phyloP scores from a whole-genome alignment of 1,284 basidiomycete genomes.

The Malassezia pachydermatis region DNA sequence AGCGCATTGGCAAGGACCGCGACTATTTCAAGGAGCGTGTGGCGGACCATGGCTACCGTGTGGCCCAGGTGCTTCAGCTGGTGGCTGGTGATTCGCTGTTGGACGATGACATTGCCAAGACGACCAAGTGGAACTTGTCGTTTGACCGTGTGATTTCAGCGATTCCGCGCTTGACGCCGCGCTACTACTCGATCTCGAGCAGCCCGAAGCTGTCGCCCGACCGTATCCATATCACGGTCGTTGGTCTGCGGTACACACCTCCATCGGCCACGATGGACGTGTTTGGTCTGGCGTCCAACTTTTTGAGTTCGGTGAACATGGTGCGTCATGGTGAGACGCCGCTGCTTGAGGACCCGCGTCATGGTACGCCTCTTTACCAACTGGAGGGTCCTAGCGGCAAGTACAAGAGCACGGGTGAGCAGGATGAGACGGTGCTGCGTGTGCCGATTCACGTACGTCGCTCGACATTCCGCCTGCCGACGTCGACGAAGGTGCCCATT shows the following conservation, averaged over 20 bases:
- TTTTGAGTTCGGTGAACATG: conserved; percentile 54
- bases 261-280: conserved; percentile 21
- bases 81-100: conserved; percentile 67
- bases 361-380: conserved; percentile 61
- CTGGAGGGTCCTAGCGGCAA: conserved; percentile 79
- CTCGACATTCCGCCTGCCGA: conserved; percentile 90
- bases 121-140: conserved; percentile 79
- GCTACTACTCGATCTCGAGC: conserved; percentile 97
- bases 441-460: conserved; percentile 87
- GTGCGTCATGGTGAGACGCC: conserved; percentile 54
- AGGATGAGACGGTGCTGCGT: conserved; percentile 54
- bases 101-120: conserved; percentile 54
- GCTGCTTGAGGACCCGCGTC: conserved; percentile 38
- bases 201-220: conserved; percentile 81
- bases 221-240: conserved; percentile 84
- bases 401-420: conserved; percentile 55
- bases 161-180: conserved; percentile 82
- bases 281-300: conserved; percentile 45
- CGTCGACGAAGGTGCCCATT: conserved; percentile 91
- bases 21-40: conserved; percentile 70
- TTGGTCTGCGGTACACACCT: conserved; percentile 54
- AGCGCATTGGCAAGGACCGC: conserved; percentile 73
- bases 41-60: conserved; percentile 69
- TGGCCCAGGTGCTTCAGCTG: conserved; percentile 80
- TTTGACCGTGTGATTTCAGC: conserved; percentile 92